Base-by-base conservation (phyloP, 1,284 basidiomycete genomes). In the Neolentinus lepideus region DNA sequence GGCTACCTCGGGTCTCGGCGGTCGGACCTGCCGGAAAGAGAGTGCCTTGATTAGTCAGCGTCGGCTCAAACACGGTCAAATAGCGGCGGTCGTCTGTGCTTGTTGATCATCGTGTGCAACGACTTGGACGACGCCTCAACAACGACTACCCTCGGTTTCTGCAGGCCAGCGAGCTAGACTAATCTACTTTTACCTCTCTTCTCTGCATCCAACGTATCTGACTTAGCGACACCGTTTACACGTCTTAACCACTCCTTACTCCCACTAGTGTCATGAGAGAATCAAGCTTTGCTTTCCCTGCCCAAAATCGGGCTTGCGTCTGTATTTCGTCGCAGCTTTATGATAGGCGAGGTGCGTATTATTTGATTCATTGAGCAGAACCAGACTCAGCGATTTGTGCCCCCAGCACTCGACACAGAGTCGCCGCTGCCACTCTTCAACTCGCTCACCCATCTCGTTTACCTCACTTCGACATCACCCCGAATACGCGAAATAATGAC, bases 401-500 rank as follows among this genome's bases (percentile, higher is more conserved):
- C 33, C 45, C 11, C 70, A 98, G 96, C 96, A 10, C 85, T 99
- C 67, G 97, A 99, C 76, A 91, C 94, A 54, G 89, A 88, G 59
- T 87, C 93, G 1, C 83, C 93, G 2, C 77, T 99, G 51, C 94
- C 96, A 16, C 79, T 99, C 53, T 90, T 98, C 78, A 98, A 98
- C 76, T 98, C 95, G 50, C 87, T 99, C 57, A 95, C 93, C 53
- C 94, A 98, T 73, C 88, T 99, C 57, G 92, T 92, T 53, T 97
- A 98, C 73, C 88, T 99, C 63, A 98, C 96, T 6, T 95, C 94
- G 1, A 98, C 96, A 4, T 98, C 94, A 0, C 95, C 96, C 2
- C 85, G 95, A 59, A 98, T 99, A 73, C 87, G 96, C 53, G 97
- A 99, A 73, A 98, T 98, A 67, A 90, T 99, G 79, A 96, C 94